Base-by-base conservation (phyloP, 352 stramenopile species). In the Globisporangium nodosum region DNA sequence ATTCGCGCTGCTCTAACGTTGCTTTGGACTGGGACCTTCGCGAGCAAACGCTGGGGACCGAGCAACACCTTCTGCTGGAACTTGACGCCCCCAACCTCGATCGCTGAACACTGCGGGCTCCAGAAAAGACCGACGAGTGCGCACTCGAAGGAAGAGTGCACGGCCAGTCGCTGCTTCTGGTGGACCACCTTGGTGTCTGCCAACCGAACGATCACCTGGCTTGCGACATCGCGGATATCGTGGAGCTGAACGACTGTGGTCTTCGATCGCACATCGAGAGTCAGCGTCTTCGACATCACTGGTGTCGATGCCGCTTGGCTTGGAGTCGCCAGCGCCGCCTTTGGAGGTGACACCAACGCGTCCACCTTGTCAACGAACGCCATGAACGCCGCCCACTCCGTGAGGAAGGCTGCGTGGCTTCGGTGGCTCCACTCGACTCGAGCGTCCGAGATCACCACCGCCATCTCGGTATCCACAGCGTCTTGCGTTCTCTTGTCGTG, bases 351-450 rank as follows among this genome's bases (percentile, higher is more conserved):
- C 1, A 86, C 5, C 67, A 86, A 76, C 8, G 57, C 24, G 15
- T 75, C 63, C 2, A 82, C 31, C 20, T 70, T 71, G 52, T 82
- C 66, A 0, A 81, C 30, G 1, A 78, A 62, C 7, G 49, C 63
- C 33, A 69, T 48, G 4, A 77, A 65, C 0, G 54, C 57, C 15
- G 42, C 27, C 37, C 68, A 66, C 35, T 86, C 70, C 6, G 56
- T 43, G 18, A 81, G 37, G 42, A 81, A 79, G 0, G 40, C 31
- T 9, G 57, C 61, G 49, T 81, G 72, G 15, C 61, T 50, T 11
- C 21, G 52, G 21, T 78, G 73, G 21, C 64, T 63, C 74, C 74
- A 81, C 37, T 76, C 53, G 5, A 81, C 45, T 5, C 57, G 60
- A 5, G 64, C 47, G 9, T 70, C 57, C 1, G 64, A 58, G 15